A percentile compares a stretch with the other conserved stretches of the same genome.
Evolutionary conservation across 2,329 filamentous ascomycete genomes (phyloP).

Genomic region (Orbilia quercus): DNA sequence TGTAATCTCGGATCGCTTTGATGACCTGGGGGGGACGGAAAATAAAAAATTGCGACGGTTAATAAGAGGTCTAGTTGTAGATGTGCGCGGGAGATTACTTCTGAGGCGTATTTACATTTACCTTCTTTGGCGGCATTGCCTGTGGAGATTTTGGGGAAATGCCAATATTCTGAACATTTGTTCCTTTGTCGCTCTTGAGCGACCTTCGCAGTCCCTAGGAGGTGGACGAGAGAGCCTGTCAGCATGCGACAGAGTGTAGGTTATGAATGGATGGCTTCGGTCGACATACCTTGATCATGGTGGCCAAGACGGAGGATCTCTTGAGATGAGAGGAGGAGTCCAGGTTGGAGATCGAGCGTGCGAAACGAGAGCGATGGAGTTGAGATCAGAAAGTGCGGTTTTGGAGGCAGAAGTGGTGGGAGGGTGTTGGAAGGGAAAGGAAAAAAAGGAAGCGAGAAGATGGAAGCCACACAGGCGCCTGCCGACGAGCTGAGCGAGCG

Average conservation of each 20-base stretch:
- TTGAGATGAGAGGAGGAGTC: conserved; percentile 16
- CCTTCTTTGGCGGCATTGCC: conserved; percentile 93
- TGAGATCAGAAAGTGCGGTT: too few species aligned
- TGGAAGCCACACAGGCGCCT: conserved; percentile 1
- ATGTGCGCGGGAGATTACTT: not conserved
- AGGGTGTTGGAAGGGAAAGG: conserved; percentile 9
- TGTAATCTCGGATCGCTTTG: conserved; percentile 93
- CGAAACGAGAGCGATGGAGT: conserved; percentile 1
- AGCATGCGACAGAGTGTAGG: not conserved
- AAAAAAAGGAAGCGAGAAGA: not conserved
- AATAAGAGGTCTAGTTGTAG: conserved; percentile 9
- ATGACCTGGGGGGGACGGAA: conserved; percentile 77
- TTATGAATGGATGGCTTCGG: too few species aligned
- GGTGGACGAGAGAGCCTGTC: not conserved
- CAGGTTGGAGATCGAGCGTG: conserved; percentile 1
- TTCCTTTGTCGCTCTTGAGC: conserved; percentile 83
- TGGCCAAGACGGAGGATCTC: conserved; percentile 23
- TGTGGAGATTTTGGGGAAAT: conserved; percentile 86
- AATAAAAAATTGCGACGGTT: not conserved
- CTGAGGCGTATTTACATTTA: conserved; percentile 64
- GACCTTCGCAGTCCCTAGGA: conserved; percentile 83
- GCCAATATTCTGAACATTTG: conserved; percentile 76
- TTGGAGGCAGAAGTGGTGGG: conserved; percentile 20
- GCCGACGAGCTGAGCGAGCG: conserved; percentile 10
- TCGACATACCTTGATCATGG: conserved; percentile 51